These are phyloP conservation scores for Euptelea pleiosperma DNA, from an alignment of 164 flowering plant species.

Conservation along the genomic window DNA sequence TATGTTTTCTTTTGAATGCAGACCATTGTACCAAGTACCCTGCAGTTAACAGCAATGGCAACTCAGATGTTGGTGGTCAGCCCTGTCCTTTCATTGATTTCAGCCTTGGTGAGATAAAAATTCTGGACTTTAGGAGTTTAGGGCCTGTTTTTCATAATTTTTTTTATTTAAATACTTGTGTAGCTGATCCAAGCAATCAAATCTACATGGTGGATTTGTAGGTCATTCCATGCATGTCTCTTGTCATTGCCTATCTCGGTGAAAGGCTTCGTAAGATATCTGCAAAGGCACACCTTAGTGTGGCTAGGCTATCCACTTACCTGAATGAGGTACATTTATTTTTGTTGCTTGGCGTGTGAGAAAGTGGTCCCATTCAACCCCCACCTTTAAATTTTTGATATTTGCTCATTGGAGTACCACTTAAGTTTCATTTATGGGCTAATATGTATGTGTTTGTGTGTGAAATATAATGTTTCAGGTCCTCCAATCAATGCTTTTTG, in stretches of 20 bases:
- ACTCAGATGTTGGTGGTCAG: slow-evolving; percentile 77
- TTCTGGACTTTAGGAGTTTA: neutral
- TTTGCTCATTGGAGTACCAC: neutral
- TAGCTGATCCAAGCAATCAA: slow-evolving; percentile 3
- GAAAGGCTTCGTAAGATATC: slow-evolving; percentile 73
- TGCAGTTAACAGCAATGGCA: slow-evolving; percentile 82
- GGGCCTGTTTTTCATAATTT: neutral
- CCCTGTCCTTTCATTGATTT: slow-evolving; percentile 62
- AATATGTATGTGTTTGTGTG: neutral
- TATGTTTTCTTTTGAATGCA: slow-evolving; percentile 12
- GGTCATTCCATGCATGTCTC: slow-evolving; percentile 71
- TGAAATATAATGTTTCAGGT: slow-evolving; percentile 42
- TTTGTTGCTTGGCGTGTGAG: neutral
- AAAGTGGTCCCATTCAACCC: neutral
- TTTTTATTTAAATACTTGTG: neutral
- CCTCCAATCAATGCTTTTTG: slow-evolving; percentile 75
- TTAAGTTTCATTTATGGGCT: neutral
- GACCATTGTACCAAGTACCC: slow-evolving; percentile 63
- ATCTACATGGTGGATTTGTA: slow-evolving; percentile 19
- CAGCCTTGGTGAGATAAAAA: slow-evolving; percentile 54
- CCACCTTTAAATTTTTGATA: neutral
- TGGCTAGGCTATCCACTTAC: slow-evolving; percentile 74
- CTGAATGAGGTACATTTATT: slow-evolving; percentile 72
- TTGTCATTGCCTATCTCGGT: slow-evolving; percentile 66
- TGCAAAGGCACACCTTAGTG: slow-evolving; percentile 53